Conservation (phyloP, 495 filamentous ascomycete genomes). For the Hypoxylon fragiforme region DNA sequence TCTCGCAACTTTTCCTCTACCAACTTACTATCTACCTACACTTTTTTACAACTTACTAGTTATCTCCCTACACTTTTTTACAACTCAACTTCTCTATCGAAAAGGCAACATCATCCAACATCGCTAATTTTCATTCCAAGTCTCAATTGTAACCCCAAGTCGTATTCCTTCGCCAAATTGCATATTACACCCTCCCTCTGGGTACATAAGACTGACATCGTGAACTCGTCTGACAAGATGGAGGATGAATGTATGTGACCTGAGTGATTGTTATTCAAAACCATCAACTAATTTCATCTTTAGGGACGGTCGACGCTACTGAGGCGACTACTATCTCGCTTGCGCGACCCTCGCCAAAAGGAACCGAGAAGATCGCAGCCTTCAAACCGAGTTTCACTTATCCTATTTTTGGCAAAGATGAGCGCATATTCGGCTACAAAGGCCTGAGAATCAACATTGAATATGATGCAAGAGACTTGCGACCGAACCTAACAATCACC, state of each 20-base stretch:
- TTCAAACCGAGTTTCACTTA: constrained; percentile 92
- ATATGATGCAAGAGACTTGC: constrained; percentile 81
- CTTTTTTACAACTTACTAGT: too few species aligned
- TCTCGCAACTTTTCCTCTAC: too few species aligned
- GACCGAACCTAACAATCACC: constrained; percentile 69
- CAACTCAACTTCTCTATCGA: too few species aligned
- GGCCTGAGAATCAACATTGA: constrained; percentile 72
- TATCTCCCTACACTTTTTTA: too few species aligned
- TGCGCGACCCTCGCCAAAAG: constrained; percentile 58
- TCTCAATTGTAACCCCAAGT: too few species aligned
- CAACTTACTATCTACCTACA: too few species aligned
- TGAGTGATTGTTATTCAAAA: neutral
- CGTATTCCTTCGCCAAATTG: too few species aligned
- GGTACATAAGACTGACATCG: neutral
- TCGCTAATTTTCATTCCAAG: too few species aligned
- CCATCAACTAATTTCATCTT: constrained; percentile 13
- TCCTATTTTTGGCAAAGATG: constrained; percentile 86
- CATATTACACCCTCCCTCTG: neutral
- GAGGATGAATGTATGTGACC: constrained; percentile 56
- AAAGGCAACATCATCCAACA: too few species aligned
- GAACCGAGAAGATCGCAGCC: constrained; percentile 59
- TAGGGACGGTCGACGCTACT: constrained; percentile 77
- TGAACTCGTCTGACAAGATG: constrained; percentile 21
- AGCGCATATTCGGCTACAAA: constrained; percentile 89
- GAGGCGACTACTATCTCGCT: constrained; percentile 73